Conservation (phyloP, 306 rosid genomes). For the Bauhinia variegata region DNA sequence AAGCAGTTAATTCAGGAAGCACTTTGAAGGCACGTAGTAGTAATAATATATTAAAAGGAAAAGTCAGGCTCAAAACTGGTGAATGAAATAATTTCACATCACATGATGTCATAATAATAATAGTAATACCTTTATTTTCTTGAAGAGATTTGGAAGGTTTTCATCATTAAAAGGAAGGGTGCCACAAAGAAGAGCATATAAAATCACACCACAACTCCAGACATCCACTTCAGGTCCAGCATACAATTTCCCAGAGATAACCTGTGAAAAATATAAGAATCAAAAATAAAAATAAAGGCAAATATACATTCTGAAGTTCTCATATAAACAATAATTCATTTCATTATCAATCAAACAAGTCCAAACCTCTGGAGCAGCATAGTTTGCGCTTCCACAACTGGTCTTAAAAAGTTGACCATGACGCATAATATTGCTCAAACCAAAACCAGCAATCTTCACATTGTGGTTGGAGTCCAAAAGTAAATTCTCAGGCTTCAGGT, state of each 20-base stretch:
- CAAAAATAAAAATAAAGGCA: no score
- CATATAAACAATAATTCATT: slow-evolving; percentile 6
- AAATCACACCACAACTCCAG: slow-evolving; percentile 77
- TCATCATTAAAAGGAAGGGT: slow-evolving; percentile 91
- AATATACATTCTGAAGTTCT: slow-evolving; percentile 17
- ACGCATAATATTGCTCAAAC: slow-evolving; percentile 91
- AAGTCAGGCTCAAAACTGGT: slow-evolving; percentile 18
- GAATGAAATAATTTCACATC: slow-evolving; percentile 22
- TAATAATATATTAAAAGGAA: no score
- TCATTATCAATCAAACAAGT: slow-evolving; percentile 26
- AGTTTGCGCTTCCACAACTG: slow-evolving; percentile 95
- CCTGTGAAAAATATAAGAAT: slow-evolving; percentile 42
- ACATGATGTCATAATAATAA: neutral
- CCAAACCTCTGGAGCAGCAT: slow-evolving; percentile 94
- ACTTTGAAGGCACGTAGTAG: no score
- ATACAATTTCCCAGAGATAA: slow-evolving; percentile 54
- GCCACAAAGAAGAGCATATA: slow-evolving; percentile 94
- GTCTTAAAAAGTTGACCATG: slow-evolving; percentile 96
- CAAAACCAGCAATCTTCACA: slow-evolving; percentile 97
- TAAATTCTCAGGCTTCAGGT: slow-evolving; percentile 89
- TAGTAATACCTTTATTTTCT: slow-evolving; percentile 67
- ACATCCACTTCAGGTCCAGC: slow-evolving; percentile 65
- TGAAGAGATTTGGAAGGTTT: slow-evolving; percentile 76
- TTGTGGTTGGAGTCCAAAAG: slow-evolving; percentile 84
- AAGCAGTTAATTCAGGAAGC: slow-evolving; percentile 9